Conservation (phyloP, 2,329 filamentous ascomycete genomes). For the Calonectria pseudoturangicola region DNA sequence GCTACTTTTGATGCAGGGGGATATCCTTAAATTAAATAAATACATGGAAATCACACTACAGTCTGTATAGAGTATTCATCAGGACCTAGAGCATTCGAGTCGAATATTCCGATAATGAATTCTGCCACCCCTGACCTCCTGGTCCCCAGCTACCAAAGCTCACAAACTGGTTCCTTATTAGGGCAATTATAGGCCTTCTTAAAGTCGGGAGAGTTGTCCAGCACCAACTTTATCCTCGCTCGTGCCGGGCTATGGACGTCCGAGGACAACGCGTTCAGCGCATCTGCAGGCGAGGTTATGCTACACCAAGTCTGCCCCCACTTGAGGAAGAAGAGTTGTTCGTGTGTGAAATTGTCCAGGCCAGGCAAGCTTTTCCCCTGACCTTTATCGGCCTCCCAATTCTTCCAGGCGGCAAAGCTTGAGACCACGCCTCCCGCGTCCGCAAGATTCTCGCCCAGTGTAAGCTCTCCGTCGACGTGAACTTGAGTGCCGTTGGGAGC, state of each 20-base stretch:
- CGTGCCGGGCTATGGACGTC: constrained; percentile 80
- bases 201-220: constrained; percentile 81
- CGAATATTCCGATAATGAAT: neutral
- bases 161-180: constrained; percentile 79
- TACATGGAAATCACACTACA: neutral
- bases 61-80: neutral
- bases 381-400: constrained; percentile 68
- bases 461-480: constrained; percentile 78
- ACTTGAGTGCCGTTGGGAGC: constrained; percentile 73
- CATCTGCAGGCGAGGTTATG: constrained; percentile 68
- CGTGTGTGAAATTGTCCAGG: constrained; percentile 76
- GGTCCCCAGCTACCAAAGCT: constrained; percentile 74
- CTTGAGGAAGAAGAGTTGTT: constrained; percentile 82
- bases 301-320: constrained; percentile 80
- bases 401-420: constrained; percentile 79
- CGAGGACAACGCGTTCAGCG: constrained; percentile 74
- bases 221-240: constrained; percentile 77
- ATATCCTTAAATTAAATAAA: constrained; percentile 10
- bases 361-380: constrained; percentile 75
- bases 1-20: neutral
- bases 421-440: constrained; percentile 80
- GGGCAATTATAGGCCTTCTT: constrained; percentile 80
- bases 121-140: neutral
- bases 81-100: neutral
- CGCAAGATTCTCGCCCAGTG: constrained; percentile 82